Conservation (phyloP, 768 basidiomycete species). For the Boletus pseudo-olivaceus region DNA sequence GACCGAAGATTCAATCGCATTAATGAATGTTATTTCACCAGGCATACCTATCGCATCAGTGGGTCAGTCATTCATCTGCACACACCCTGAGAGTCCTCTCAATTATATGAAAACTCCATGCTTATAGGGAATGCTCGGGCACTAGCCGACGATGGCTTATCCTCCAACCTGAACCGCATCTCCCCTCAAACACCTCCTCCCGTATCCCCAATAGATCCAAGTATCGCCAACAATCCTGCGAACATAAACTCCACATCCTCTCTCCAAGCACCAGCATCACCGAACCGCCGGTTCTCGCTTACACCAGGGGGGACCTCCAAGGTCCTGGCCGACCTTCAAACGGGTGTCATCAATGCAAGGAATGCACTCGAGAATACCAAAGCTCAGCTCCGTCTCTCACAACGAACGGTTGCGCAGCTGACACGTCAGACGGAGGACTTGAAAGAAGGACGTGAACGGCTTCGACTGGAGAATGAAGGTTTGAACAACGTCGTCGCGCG, state of each 20-base stretch:
- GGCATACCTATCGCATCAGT: constrained; percentile 78
- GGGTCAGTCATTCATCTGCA: constrained; percentile 46
- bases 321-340: constrained; percentile 83
- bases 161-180: constrained; percentile 32
- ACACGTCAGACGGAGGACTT: constrained; percentile 85
- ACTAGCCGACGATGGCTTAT: constrained; percentile 68
- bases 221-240: constrained; percentile 22
- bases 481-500: constrained; percentile 84
- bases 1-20: constrained; percentile 17
- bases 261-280: constrained; percentile 42
- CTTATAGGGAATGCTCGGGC: constrained; percentile 76
- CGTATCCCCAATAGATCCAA: constrained; percentile 35
- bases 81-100: constrained; percentile 9
- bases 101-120: constrained; percentile 8
- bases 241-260: constrained; percentile 35
- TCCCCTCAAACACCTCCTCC: constrained; percentile 30
- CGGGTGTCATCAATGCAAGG: constrained; percentile 73
- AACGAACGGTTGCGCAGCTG: constrained; percentile 78
- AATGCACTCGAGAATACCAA: constrained; percentile 86
- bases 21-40: constrained; percentile 33
- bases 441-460: constrained; percentile 80
- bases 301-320: constrained; percentile 82
- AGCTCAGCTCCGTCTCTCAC: constrained; percentile 73
- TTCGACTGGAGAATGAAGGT: constrained; percentile 82
- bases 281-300: constrained; percentile 57